A percentile compares a stretch with the other conserved stretches of the same genome.
Conservation (phyloP, 208 protist genomes). For the Acanthamoeba divionensis region DNA sequence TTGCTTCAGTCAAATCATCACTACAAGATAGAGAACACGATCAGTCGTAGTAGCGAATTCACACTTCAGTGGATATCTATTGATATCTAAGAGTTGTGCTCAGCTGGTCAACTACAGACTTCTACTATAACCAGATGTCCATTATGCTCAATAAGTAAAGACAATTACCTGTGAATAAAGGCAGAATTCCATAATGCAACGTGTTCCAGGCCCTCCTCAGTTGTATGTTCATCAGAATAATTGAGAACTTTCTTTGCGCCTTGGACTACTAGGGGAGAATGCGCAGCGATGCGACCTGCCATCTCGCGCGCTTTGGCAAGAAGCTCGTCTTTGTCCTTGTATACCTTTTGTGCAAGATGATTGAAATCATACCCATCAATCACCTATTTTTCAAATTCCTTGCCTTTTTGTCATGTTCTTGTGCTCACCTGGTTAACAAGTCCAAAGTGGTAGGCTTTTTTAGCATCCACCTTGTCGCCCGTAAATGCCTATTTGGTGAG, state of each 20-base stretch:
- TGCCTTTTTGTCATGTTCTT: background rate
- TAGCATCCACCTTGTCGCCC: background rate
- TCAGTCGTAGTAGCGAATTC: no score
- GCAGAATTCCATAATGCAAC: conserved; percentile 8
- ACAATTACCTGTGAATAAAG: background rate
- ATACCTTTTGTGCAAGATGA: background rate
- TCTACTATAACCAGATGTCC: no score
- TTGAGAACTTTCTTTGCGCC: conserved; percentile 22
- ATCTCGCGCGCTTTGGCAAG: background rate
- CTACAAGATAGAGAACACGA: background rate
- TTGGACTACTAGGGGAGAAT: background rate
- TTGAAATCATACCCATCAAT: background rate
- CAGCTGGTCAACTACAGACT: no score
- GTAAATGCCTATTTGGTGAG: background rate
- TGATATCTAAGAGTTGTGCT: no score
- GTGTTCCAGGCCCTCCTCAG: background rate
- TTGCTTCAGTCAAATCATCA: conserved; percentile 28
- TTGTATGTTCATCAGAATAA: conserved; percentile 20
- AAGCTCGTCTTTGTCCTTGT: conserved; percentile 34
- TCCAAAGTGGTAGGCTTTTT: background rate
- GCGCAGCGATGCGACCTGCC: background rate
- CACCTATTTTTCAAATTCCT: no score
- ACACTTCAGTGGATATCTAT: no score
- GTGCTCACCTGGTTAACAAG: background rate
- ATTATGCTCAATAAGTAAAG: no score